Evolutionary conservation across 2,329 filamentous ascomycete species (phyloP), one percentile per base, ranked within the genome.

Genomic region (Colletotrichum sp.): DNA sequence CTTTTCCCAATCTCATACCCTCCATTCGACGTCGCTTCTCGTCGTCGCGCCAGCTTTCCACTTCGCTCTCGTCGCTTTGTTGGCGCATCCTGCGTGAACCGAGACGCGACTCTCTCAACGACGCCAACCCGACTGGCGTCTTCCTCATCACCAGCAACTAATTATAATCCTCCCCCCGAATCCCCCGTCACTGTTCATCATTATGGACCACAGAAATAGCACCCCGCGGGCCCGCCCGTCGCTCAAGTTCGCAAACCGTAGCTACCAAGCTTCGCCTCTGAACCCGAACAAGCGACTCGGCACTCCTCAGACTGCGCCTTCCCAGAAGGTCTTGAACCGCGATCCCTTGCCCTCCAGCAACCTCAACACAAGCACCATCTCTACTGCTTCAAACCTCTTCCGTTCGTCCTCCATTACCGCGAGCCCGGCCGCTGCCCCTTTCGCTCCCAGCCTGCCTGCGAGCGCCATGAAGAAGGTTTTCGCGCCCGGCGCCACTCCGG

Each of bases 381-480:
- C 82, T 39, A 81, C 84, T 5, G 79, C 83, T 55, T 84, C 85
- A 77, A 88, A 87, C 76, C 86, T 88, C 36, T 88, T 88, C 72
- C 82, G 85, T 66, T 82, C 85, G 5, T 87, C 86, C 21, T 81
- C 83, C 73, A 81, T 84, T 76, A 79, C 78, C 77, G 83, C 85
- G 21, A 84, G 80, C 73, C 79, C 81, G 18, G 79, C 81, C 15
- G 69, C 80, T 30, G 76, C 79, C 24, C 77, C 84, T 69, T 90
- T 90, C 80, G 87, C 89, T 8, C 87, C 89, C 6, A 87, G 83
- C 75, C 79, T 89, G 44, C 85, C 88, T 4, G 80, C 84, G 44
- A 88, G 84, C 80, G 86, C 87, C 4, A 81, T 86, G 79, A 89
- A 87, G 76, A 88, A 87, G 81, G 86, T 87, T 63, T 90, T 90